phyloP scores from a whole-genome alignment of 306 rosid genomes.

The Acacia crassicarpa region DNA sequence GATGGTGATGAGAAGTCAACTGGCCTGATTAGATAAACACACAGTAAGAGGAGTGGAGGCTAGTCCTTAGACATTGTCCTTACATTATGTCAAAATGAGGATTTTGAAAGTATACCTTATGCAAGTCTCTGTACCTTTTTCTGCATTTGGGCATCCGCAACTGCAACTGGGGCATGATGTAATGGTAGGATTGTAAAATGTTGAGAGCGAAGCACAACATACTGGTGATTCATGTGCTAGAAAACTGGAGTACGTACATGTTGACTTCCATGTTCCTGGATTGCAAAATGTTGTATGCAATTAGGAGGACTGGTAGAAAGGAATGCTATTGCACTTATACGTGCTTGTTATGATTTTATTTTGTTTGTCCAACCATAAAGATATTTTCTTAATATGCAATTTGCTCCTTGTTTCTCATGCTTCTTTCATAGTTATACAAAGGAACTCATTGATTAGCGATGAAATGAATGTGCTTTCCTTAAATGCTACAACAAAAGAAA shows the following conservation, averaged over 20 bases:
- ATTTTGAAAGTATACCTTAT: conserved; percentile 41
- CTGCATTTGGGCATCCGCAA: conserved; percentile 69
- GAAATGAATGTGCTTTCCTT: conserved; percentile 11
- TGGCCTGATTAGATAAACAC: conserved; percentile 39
- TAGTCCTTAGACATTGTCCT: background rate
- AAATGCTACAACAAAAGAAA: background rate
- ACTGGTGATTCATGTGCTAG: conserved; percentile 54
- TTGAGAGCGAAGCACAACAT: conserved; percentile 78
- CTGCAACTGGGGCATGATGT: conserved; percentile 65
- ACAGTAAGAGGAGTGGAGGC: conserved; percentile 8
- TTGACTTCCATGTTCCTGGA: conserved; percentile 82
- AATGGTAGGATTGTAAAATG: conserved; percentile 71
- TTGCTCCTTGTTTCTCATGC: conserved; percentile 13
- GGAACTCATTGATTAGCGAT: background rate
- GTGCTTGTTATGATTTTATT: background rate
- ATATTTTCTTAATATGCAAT: conserved; percentile 9
- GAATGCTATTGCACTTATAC: background rate
- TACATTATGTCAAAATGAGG: background rate
- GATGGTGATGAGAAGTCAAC: conserved; percentile 18
- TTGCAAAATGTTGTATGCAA: conserved; percentile 25
- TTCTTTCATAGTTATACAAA: background rate
- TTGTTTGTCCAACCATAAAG: background rate
- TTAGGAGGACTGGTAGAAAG: conserved; percentile 24
- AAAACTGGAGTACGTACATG: conserved; percentile 71
- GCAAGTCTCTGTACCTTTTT: conserved; percentile 39